phyloP scores from a whole-genome alignment of 129 eudicot genomes.

The Escallonia herrerae region DNA sequence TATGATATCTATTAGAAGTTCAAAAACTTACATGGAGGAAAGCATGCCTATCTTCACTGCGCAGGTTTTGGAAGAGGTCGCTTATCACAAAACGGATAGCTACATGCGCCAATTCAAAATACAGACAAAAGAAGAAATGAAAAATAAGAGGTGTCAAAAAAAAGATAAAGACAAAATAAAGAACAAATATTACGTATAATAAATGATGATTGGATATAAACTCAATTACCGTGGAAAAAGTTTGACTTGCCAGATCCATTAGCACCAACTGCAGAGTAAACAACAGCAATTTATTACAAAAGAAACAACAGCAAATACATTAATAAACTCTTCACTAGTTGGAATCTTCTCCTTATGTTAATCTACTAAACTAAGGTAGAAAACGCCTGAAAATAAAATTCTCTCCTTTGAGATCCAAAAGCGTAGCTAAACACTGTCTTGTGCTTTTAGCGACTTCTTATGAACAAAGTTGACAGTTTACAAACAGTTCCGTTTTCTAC shows the following conservation, averaged over 20 bases:
- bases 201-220: background rate
- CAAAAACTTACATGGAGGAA: slow-evolving; percentile 80
- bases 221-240: slow-evolving; percentile 75
- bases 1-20: background rate
- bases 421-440: too few species aligned
- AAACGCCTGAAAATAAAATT: background rate
- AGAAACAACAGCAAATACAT: background rate
- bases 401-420: too few species aligned
- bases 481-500: too few species aligned
- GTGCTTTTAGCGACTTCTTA: too few species aligned
- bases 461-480: too few species aligned
- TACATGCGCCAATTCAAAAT: slow-evolving; percentile 21
- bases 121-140: background rate
- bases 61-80: slow-evolving; percentile 89
- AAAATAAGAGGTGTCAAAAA: background rate
- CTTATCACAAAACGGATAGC: slow-evolving; percentile 96
- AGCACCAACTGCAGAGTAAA: slow-evolving; percentile 82
- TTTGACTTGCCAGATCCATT: slow-evolving; percentile 99
- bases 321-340: background rate
- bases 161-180: background rate
- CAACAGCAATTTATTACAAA: background rate
- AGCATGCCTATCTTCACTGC: slow-evolving; percentile 88
- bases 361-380: background rate
- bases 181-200: background rate
- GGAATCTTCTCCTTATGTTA: slow-evolving; percentile 1